Evolutionary conservation across 306 rosid genomes (phyloP).

Genomic region (Ormosia emarginata): DNA sequence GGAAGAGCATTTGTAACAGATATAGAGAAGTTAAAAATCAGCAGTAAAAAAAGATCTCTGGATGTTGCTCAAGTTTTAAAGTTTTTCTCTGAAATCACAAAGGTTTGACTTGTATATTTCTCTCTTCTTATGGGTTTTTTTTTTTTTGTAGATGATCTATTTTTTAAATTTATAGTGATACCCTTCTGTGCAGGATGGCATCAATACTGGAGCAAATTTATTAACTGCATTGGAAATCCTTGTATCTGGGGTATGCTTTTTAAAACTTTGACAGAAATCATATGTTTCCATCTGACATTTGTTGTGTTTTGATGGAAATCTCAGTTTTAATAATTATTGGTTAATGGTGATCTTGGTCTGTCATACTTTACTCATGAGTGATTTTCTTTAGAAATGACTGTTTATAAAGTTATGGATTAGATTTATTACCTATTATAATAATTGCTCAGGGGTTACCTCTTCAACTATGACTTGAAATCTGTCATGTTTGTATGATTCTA

Average conservation of each 20-base stretch:
- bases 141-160: background rate
- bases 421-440: slow-evolving; percentile 1
- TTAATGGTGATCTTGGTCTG: background rate
- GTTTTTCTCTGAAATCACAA: slow-evolving; percentile 73
- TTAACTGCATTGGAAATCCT: slow-evolving; percentile 84
- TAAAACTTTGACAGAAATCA: background rate
- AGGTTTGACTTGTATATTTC: slow-evolving; percentile 55
- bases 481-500: background rate
- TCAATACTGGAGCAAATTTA: slow-evolving; percentile 89
- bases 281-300: background rate
- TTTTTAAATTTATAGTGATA: slow-evolving; percentile 7
- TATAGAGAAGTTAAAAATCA: slow-evolving; percentile 83
- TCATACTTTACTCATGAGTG: background rate
- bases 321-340: background rate
- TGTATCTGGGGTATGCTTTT: slow-evolving; percentile 82
- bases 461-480: background rate
- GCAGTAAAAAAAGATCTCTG: slow-evolving; percentile 80
- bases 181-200: slow-evolving; percentile 69
- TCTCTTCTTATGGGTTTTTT: slow-evolving; percentile 1
- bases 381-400: background rate
- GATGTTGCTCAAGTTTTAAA: slow-evolving; percentile 66
- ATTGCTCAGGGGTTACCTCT: background rate
- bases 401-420: background rate
- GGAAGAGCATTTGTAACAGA: slow-evolving; percentile 99
- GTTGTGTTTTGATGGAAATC: slow-evolving; percentile 5